Base-by-base conservation (phyloP, 306 rosid species). In the Luffa aegyptiaca region DNA sequence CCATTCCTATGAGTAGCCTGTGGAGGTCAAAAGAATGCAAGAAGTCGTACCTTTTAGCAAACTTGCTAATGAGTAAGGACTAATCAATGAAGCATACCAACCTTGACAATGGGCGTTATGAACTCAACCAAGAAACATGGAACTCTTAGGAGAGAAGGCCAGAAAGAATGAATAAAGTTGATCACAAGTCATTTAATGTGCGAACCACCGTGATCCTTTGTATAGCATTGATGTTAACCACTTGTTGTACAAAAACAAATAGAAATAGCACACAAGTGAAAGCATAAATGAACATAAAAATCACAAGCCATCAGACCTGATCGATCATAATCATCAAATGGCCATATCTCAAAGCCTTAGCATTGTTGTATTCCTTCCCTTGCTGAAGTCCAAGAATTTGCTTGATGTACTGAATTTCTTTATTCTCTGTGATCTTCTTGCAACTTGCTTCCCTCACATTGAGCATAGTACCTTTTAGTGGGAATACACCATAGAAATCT, bases 301-400 rank as follows among this genome's bases (percentile, higher is more conserved):
- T 41, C 41, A 56, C 1, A 36, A 69, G 61, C 35, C 53, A 81
- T 81, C 82, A 52, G 44, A 92, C 98, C 97, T 94, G 98, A 91
- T 94, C 98, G 21, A 97, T 90, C 98, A 94, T 94, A 36, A 94
- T 94, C 98, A 94, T 94, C 83, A 94, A 82, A 81, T 93, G 97
- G 16, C 98, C 98, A 64, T 94, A 94, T 94, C 98, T 92, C 81
- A 95, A 74, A 64, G 98, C 86, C 84, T 88, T 91, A 31, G 85
- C 85, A 44, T 5, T 90, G 46, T 48, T 70, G 81, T 95, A 95
- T 80, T 92, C 92, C 80, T 95, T 95, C 75, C 90, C 90, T 85
- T 95, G 97, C 82, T 95, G 98, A 83, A 95, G 87, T 35, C 98
- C 98, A 9, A 94, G 96, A 84, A 92, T 90, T 84, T 92, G 89